Evolutionary conservation across 371 early-diverging fungal species (phyloP).

Genomic region (Dinochytrium kinnereticum): DNA sequence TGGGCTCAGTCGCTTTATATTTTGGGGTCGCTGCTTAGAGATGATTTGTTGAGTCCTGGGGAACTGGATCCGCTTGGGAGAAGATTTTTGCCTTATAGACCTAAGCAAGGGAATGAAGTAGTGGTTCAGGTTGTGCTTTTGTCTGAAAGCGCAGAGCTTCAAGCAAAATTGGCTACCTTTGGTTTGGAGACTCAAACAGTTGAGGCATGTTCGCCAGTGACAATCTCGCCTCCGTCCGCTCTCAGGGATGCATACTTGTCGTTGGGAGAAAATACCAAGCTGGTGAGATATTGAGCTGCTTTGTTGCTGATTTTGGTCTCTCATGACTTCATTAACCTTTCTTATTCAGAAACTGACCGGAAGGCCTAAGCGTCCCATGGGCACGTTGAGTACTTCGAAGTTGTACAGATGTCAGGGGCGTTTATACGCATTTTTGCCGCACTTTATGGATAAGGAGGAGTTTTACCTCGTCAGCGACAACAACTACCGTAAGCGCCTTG

Average conservation of each 20-base stretch:
- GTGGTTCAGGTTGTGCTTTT: conserved; percentile 84
- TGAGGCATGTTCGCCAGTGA: conserved; percentile 63
- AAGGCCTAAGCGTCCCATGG: conserved; percentile 72
- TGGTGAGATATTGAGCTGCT: conserved; percentile 39
- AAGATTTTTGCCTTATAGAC: conserved; percentile 55
- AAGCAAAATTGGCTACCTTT: conserved; percentile 70
- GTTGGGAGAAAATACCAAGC: conserved; percentile 77
- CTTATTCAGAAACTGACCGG: conserved; percentile 68
- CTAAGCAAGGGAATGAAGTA: conserved; percentile 52
- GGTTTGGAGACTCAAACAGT: conserved; percentile 81
- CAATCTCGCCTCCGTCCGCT: conserved; percentile 79
- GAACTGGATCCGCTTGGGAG: conserved; percentile 90
- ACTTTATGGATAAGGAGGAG: conserved; percentile 87
- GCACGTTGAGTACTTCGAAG: conserved; percentile 80
- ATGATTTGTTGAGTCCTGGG: conserved; percentile 74
- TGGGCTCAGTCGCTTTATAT: conserved; percentile 90
- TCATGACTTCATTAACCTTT: background rate
- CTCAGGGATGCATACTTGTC: conserved; percentile 78
- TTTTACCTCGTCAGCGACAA: conserved; percentile 86
- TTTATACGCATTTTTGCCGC: conserved; percentile 84
- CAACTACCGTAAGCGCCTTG: conserved; percentile 60
- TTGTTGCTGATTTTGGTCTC: background rate
- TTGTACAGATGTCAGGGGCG: conserved; percentile 84
- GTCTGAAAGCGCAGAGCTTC: conserved; percentile 75
- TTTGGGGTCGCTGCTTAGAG: conserved; percentile 78